phyloP scores from a whole-genome alignment of 305 asterid species.

The Fraxinus nigra region DNA sequence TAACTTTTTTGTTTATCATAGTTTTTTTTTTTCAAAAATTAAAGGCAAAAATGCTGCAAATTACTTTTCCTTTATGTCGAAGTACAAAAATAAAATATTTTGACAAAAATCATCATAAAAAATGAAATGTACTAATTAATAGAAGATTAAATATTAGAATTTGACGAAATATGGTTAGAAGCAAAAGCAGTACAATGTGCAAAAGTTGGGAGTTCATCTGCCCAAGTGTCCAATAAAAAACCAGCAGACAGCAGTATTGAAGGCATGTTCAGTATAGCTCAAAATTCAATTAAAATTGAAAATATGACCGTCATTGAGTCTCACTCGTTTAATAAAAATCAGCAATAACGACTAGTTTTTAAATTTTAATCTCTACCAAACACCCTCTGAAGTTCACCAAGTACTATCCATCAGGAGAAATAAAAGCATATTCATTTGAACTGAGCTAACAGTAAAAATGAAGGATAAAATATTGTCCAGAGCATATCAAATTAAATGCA shows the following conservation, averaged over 20 bases:
- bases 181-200: no score
- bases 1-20: neutral
- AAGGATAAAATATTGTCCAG: conserved; percentile 13
- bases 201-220: neutral
- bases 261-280: no score
- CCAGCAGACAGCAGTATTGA: neutral
- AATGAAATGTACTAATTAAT: neutral
- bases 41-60: no score
- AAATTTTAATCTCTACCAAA: no score
- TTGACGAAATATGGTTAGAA: neutral
- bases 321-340: no score
- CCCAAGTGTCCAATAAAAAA: neutral
- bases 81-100: neutral
- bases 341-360: no score
- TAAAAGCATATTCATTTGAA: neutral
- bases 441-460: no score
- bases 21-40: no score
- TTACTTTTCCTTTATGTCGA: no score
- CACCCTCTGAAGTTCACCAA: neutral
- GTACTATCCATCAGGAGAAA: neutral
- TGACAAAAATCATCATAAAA: neutral
- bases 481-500: conserved; percentile 25
- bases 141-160: no score
- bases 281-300: no score
- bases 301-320: no score